Base-by-base conservation (phyloP, 495 filamentous ascomycete genomes). In the Schizothecium vesticola region DNA sequence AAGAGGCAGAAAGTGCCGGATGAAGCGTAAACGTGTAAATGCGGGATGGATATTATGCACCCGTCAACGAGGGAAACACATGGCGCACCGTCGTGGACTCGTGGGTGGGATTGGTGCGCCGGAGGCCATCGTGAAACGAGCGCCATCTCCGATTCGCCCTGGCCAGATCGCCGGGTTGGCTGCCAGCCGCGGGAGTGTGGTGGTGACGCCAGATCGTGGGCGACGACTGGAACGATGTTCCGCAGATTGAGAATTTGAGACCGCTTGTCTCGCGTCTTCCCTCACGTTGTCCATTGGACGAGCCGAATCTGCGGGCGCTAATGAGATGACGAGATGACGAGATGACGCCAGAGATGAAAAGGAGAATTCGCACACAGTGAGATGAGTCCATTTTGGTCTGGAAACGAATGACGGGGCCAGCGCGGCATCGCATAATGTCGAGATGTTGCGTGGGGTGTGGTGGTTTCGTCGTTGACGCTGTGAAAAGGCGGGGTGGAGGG, bases 1-100 rank as follows among this genome's bases (percentile, higher is more conserved):
- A 59, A n/a, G 33, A 28, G 61, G 51, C 29, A 31, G 43, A 62
- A 68, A 69, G 67, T 69, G 58, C 65, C 68, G 68, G 68, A 59
- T n/a, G 64, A 60, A 59, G 69, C 67, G 69, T 70, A 70, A 70
- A 70, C 67, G 69, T 70, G 69, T 70, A 70, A 70, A 70, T 70
- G 69, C 69, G 69, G 65, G 56, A 29, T 31, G 13, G 51, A 23
- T 70, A 51, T 67, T 65, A 70, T 70, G 69, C 64, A 31, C 8
- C 56, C 26, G 19, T 11, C 63, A 61, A n/a, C 43, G 43, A 51
- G 43, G 43, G 19, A 51, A 51, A 51, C 43, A 51, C 43, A 51
- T 51, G 43, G 43, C 43, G 43, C 16, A 51, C 43, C 43, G 43
- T n/a, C 43, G 31, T 13, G 10, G 31, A 33, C 10, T 33, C 33